Conservation (phyloP, 208 protist genomes). For the Leishmania mexicana region DNA sequence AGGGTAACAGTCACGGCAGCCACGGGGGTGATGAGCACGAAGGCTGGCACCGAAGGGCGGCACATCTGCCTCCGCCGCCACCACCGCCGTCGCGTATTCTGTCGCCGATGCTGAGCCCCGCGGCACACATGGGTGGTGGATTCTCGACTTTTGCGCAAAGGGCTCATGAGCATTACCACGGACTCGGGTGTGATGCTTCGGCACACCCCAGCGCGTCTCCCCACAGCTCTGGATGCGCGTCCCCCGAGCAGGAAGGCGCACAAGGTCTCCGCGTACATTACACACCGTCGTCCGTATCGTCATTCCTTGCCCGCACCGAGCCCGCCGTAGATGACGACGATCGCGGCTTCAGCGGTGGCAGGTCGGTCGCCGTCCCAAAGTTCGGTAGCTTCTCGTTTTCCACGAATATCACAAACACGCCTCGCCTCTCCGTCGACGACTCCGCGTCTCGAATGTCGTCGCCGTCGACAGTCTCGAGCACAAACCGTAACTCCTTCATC, state of each 20-base stretch:
- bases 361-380: background rate
- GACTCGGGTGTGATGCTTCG: background rate
- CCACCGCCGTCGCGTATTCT: conserved; percentile 19
- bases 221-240: background rate
- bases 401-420: background rate
- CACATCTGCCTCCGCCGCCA: conserved; percentile 5
- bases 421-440: background rate
- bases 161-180: background rate
- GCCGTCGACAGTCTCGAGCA: background rate
- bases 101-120: conserved; percentile 7
- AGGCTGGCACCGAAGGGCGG: background rate
- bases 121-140: background rate
- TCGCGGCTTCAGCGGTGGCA: background rate
- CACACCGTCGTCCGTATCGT: background rate
- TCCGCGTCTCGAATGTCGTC: background rate
- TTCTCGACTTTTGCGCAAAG: conserved; percentile 6
- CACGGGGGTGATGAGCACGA: background rate
- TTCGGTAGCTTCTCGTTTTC: background rate
- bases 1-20: background rate
- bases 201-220: background rate
- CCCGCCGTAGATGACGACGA: background rate
- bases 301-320: background rate
- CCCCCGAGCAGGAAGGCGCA: background rate
- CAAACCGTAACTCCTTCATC: background rate
- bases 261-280: background rate